Evolutionary conservation across 2,329 filamentous ascomycete species (phyloP), one percentile per base, ranked within the genome.

Genomic region (Sporothrix humicola): DNA sequence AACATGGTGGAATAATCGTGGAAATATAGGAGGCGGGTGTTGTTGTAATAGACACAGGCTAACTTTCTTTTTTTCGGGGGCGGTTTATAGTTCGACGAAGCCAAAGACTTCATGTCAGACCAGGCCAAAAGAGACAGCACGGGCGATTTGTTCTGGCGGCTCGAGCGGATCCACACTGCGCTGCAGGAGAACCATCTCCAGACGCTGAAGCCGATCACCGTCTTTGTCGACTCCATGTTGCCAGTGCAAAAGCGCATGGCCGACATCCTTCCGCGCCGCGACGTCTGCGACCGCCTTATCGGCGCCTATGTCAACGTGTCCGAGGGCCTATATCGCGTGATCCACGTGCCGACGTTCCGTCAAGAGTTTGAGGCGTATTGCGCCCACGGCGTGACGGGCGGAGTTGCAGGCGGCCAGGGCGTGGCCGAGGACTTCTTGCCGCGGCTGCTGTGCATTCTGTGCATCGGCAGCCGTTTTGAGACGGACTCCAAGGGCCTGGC

Each of bases 211-310:
- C 87, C 87, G 0, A 88, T 89, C 61, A 82, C 85, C 2, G 87
- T 89, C 46, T 89, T 85, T 76, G 87, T 88, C 42, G 86, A 89
- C 76, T 88, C 87, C n/a, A 86, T 88, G 81, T 86, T 87, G 78
- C 87, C 87, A 0, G 83, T 89, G 2, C 84, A 85, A 73, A 87
- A 87, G 78, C 85, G 87, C 65, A 89, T 89, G 87, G 83, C 82
- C 44, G 87, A 89, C 73, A 87, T 89, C 15, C 77, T 89, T 20
- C 87, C 87, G 0, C 84, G 83, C 46, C 76, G 83, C 77, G 73
- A 80, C 0, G 83, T 87, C 9, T 89, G 87, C 79, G 86, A 88
- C 76, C 82, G 84, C 15, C 82, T 89, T 3, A 76, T 89, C 2
- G 79, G 83, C 8, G 80, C 84, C 1, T 89, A 88, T 76, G 81